Conservation (phyloP, 805 yeast species). For the Scheffersomyces coipomensis region DNA sequence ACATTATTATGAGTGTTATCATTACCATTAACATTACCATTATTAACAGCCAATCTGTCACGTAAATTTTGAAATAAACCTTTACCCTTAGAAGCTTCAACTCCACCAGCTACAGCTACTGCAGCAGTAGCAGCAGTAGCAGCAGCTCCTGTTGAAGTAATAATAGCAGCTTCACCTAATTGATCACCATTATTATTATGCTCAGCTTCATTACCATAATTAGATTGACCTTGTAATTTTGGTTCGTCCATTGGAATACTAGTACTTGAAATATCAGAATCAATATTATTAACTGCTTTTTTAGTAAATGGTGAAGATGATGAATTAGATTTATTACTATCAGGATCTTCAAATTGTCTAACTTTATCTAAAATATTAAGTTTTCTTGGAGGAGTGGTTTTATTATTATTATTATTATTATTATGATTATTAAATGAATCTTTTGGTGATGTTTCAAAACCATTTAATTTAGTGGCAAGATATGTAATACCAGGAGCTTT, state of each 20-base stretch:
- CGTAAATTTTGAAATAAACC: slow-evolving; percentile 36
- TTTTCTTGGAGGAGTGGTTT: slow-evolving; percentile 8
- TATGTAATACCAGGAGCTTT: slow-evolving; percentile 18
- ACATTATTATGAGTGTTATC: no score
- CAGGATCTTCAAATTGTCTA: slow-evolving; percentile 33
- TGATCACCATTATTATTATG: background rate
- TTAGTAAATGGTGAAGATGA: background rate
- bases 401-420: background rate
- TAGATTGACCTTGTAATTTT: background rate
- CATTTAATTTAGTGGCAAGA: slow-evolving; percentile 24
- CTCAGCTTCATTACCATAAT: background rate
- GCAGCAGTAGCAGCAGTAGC: slow-evolving; percentile 9
- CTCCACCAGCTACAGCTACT: slow-evolving; percentile 5
- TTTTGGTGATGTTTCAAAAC: slow-evolving; percentile 11
- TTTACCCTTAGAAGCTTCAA: slow-evolving; percentile 15
- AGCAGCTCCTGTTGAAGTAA: slow-evolving; percentile 8
- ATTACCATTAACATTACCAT: slow-evolving; percentile 1
- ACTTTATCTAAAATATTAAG: slow-evolving; percentile 33
- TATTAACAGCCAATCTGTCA: slow-evolving; percentile 21
- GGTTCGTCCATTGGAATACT: background rate
- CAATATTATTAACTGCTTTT: background rate
- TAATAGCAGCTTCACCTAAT: slow-evolving; percentile 7
- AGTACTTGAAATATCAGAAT: background rate
- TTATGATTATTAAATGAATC: slow-evolving; percentile 10
- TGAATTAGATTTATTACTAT: background rate